These are phyloP conservation scores for Scedosporium boydii DNA, from an alignment of 2,329 filamentous ascomycete species.

Conservation along the genomic window DNA sequence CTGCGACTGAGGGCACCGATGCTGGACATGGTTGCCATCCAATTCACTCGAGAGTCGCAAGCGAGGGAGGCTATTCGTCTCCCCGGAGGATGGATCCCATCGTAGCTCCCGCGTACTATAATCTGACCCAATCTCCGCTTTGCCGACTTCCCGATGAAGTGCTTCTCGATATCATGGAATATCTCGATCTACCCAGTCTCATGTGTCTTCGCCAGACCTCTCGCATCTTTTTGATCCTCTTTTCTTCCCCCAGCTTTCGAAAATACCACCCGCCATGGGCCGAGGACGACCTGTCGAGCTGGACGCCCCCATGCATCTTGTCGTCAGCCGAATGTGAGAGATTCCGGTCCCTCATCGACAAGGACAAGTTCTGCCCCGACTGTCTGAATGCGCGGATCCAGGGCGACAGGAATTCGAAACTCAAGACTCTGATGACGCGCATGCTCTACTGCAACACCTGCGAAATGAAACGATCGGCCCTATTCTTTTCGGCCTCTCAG, in stretches of 20 bases:
- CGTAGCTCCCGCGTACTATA: not conserved
- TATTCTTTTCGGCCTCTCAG: not conserved
- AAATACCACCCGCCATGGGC: not conserved
- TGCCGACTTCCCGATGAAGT: conserved; percentile 2
- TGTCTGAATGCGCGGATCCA: not conserved
- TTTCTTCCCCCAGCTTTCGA: not conserved
- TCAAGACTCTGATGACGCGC: not conserved
- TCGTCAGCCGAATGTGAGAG: not conserved
- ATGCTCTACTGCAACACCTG: not conserved
- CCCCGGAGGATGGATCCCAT: not conserved
- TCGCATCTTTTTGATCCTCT: conserved; percentile 5
- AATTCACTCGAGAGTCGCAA: not conserved
- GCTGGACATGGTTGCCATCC: too few relatives aligned
- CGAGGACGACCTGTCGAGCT: not conserved
- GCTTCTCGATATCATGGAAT: conserved; percentile 1
- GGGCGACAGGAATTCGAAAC: not conserved
- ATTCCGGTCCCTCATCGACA: not conserved
- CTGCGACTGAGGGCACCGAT: too few relatives aligned
- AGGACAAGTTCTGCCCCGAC: conserved; percentile 3
- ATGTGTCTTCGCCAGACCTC: conserved; percentile 1
- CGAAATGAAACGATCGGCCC: not conserved
- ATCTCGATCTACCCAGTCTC: not conserved
- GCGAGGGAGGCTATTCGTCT: not conserved
- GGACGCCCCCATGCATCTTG: not conserved
- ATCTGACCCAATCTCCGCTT: not conserved